Base-by-base conservation (phyloP, 805 yeast genomes). In the Lipomyces sp. region DNA sequence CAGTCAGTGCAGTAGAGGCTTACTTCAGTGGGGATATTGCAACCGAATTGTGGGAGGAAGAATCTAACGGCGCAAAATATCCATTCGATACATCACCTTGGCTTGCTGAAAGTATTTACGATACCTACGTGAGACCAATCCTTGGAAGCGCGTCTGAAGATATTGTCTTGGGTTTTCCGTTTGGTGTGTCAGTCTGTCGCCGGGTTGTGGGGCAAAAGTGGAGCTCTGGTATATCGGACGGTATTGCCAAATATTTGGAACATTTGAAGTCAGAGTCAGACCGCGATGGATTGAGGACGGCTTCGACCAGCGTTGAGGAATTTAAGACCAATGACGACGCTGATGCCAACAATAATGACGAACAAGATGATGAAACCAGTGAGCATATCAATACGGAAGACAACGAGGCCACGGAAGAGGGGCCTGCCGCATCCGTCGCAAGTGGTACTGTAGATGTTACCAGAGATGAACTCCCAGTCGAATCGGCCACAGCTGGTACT, bases 71-170 rank as follows among this genome's bases (percentile, higher is more conserved):
- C 8, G 33, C 37, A 3, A 63, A 39, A 24, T 66, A 59, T 57
- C 70, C 70, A 8, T 48, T 37, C 8, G 67, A 67, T 48, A 61
- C 59, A 24, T 67, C 70, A 32, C 61, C 65, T 10, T 64, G 65
- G 63, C 15, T 67, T 3, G 37, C 65, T 2, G 67, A 60, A 24
- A 29, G 60, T 8, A 57, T 61, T 10, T 66, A 66, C 35, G 34
- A 30, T 13, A 56, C 53, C 6, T 66, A 60, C 48, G 63, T 64
- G 15, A 29, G n/a, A 15, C 67, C 70, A 5, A 59, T 61, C 11
- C 33, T 66, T 15, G 37, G 18, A 6, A 57, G 58, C 29, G 59
- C 55, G 3, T 66, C 35, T 30, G 67, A 66, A 39, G 70, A 66
- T 53, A 59, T 56, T 24, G 37, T 66, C 6, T 13, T 66, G n/a